A percentile compares a stretch with the other conserved stretches of the same genome.
Evolutionary conservation across 257 asterid species (phyloP).

Genomic region (Solanum microdontum): DNA sequence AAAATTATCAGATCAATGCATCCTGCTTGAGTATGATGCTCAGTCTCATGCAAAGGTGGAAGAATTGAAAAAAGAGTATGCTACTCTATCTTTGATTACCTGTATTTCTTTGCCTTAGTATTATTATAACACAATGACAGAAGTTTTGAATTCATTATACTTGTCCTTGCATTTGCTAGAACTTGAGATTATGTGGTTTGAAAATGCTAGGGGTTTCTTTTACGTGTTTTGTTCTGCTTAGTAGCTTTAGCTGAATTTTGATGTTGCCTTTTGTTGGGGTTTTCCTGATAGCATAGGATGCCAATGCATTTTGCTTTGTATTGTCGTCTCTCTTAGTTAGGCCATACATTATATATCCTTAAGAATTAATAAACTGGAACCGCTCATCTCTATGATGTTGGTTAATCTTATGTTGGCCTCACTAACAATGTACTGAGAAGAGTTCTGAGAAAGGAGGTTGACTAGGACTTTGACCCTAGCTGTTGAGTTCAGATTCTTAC

Average conservation of each 20-base stretch:
- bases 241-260: neutral
- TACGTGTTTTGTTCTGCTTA: neutral
- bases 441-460: neutral
- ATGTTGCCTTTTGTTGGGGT: neutral
- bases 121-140: neutral
- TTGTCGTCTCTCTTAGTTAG: neutral
- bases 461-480: neutral
- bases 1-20: constrained; percentile 36
- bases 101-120: neutral
- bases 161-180: neutral
- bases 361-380: neutral
- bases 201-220: neutral
- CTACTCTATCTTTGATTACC: constrained; percentile 4
- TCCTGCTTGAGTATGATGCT: constrained; percentile 46
- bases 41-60: constrained; percentile 53
- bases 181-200: neutral
- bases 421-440: neutral
- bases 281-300: neutral
- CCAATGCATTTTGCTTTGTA: neutral
- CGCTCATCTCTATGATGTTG: neutral
- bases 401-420: neutral
- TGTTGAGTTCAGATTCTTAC: neutral
- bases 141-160: neutral
- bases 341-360: neutral
- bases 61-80: constrained; percentile 71